Base-by-base conservation (phyloP, 306 rosid species). In the Prosopis cineraria region DNA sequence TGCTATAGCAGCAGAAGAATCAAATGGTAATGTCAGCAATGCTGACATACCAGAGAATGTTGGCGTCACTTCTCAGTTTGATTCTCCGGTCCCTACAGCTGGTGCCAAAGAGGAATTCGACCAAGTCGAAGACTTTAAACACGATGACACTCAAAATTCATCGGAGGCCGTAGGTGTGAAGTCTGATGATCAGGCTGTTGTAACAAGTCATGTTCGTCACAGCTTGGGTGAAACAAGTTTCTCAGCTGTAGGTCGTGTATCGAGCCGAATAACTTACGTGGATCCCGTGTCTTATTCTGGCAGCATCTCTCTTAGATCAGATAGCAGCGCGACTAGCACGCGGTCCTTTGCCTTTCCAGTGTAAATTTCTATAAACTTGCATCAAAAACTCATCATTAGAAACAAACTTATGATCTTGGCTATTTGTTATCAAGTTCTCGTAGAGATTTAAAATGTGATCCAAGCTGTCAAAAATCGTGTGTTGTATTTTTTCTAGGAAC, bases 321-420 rank as follows among this genome's bases (percentile, higher is more conserved):
- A 96, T 39, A 91, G 99, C 91, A 96, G 99, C 88, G 87, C 97
- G 9, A 91, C 97, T 7, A 96, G 99, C 96, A 88, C 97, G 0
- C 96, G 97, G 8, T 96, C 99, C 58, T 96, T 96, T 29, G 99
- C 99, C 45, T 96, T 96, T 78, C 99, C 99, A 0, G 40, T 91
- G 99, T 93, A 85, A 74, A 31, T 80, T 82, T 1, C 82, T 14
- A 1, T 10, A 65, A 24, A 75, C 77, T 36, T 68, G 22, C 48
- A 10, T 78, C 55, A 34, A 50, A 20, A 30, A 47, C 59, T 74
- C 25, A 3, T 56, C 64, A 56, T 56, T 25, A 10, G 31, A 55
- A 55, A 55, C 30, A 22, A 20, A 55, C 31, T 25, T 12, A 3
- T 7, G 33, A 3, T 24, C 34, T 3, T 25, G 19, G 17, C 33